Conservation (phyloP, 2,329 filamentous ascomycete genomes). For the Aspergillus ruber region DNA sequence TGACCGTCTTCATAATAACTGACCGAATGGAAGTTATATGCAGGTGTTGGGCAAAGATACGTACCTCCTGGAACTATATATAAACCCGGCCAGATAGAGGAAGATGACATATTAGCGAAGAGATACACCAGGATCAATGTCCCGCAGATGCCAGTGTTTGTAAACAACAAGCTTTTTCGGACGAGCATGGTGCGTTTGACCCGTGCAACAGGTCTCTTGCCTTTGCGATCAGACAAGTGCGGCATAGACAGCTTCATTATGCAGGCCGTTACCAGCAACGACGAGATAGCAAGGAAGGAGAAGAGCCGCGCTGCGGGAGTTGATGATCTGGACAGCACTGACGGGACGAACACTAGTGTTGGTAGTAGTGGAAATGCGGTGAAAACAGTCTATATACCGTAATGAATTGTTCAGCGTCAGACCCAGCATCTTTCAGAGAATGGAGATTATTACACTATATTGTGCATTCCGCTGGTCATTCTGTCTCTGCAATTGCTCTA, state of each 20-base stretch:
- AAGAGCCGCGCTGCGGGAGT: constrained; percentile 17
- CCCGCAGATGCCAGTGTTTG: constrained; percentile 24
- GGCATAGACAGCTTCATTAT: constrained; percentile 28
- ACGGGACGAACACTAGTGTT: constrained; percentile 24
- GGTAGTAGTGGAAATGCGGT: constrained; percentile 31
- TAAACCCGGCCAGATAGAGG: constrained; percentile 17
- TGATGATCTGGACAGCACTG: constrained; percentile 18
- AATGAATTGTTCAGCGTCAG: background rate
- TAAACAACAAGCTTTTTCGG: constrained; percentile 16
- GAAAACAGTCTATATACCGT: constrained; percentile 26
- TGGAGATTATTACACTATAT: constrained; percentile 30
- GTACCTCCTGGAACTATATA: constrained; percentile 35
- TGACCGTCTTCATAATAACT: background rate
- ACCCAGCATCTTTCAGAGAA: background rate
- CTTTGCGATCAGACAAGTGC: constrained; percentile 21
- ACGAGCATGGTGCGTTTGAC: constrained; percentile 14
- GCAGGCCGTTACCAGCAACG: constrained; percentile 33
- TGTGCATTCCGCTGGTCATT: constrained; percentile 34
- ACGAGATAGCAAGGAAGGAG: constrained; percentile 28
- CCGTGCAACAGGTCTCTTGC: constrained; percentile 20
- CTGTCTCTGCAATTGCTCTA: constrained; percentile 28
- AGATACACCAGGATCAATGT: constrained; percentile 24
- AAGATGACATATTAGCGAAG: constrained; percentile 11
- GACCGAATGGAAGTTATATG: background rate
- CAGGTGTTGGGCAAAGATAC: constrained; percentile 7